phyloP scores from a whole-genome alignment of 306 rosid species.

The Cercis canadensis region DNA sequence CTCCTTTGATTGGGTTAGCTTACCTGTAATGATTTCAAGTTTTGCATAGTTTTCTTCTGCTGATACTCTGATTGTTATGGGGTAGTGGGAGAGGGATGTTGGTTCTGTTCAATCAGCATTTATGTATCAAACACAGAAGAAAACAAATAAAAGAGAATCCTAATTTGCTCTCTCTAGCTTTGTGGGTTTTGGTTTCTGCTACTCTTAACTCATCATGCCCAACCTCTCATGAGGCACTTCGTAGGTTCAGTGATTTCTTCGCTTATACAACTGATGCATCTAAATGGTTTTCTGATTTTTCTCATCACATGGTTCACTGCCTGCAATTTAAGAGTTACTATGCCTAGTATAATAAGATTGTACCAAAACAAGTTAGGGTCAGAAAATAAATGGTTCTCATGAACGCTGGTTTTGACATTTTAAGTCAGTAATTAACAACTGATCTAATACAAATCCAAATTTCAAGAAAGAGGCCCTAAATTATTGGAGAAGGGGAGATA shows the following conservation, averaged over 20 bases:
- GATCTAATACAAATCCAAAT: too few species aligned
- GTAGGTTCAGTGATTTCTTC: slow-evolving; percentile 51
- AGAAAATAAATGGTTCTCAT: too few species aligned
- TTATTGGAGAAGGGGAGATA: too few species aligned
- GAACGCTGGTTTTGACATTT: too few species aligned
- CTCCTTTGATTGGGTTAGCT: too few species aligned
- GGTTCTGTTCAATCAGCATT: slow-evolving; percentile 78
- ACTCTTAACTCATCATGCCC: slow-evolving; percentile 11
- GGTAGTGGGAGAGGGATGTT: slow-evolving; percentile 65
- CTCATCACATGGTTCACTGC: slow-evolving; percentile 23
- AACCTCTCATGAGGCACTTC: too few species aligned
- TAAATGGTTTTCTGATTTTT: slow-evolving; percentile 7
- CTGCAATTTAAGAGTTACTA: slow-evolving; percentile 1
- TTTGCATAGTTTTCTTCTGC: too few species aligned
- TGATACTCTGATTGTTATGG: too few species aligned
- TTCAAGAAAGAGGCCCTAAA: too few species aligned
- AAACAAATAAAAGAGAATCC: slow-evolving; percentile 20
- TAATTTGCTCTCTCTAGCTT: too few species aligned
- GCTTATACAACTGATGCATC: slow-evolving; percentile 29
- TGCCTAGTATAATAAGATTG: neutral
- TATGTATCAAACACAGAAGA: slow-evolving; percentile 44
- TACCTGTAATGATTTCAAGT: too few species aligned
- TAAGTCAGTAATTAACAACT: too few species aligned
- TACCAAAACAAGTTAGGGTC: neutral
- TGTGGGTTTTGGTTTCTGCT: slow-evolving; percentile 24